Evolutionary conservation across 2,329 filamentous ascomycete genomes (phyloP).

Genomic region (Paraconiothyrium sp.): DNA sequence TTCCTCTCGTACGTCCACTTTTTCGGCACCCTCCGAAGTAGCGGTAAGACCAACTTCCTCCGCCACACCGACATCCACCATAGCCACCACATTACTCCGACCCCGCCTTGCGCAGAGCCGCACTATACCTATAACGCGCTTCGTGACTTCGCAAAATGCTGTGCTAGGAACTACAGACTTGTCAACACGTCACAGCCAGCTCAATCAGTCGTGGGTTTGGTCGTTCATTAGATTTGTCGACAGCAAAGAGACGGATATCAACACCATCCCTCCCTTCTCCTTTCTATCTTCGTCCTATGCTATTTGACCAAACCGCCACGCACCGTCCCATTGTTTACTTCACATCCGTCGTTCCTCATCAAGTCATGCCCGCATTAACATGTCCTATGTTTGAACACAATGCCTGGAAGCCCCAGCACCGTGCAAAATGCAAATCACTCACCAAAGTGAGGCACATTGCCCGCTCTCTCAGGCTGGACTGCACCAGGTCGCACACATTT

Average conservation of each 20-base stretch:
- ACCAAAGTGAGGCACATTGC: constrained; percentile 1
- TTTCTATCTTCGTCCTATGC: background rate
- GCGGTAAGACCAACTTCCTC: constrained; percentile 22
- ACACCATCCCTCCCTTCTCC: background rate
- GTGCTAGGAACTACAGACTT: background rate
- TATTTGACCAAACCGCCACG: background rate
- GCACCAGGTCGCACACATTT: background rate
- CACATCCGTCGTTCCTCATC: background rate
- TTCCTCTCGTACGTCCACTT: background rate
- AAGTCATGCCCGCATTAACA: background rate
- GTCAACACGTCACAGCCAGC: no score
- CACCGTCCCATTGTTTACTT: background rate
- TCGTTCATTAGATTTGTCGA: background rate
- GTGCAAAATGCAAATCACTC: background rate
- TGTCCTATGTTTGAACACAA: background rate
- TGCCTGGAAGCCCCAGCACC: background rate
- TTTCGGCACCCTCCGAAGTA: constrained; percentile 30
- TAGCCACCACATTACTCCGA: constrained; percentile 29
- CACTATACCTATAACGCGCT: constrained; percentile 1
- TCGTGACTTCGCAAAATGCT: background rate
- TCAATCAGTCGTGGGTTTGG: background rate
- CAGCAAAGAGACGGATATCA: background rate
- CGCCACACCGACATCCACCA: constrained; percentile 12
- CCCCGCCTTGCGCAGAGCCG: constrained; percentile 23
- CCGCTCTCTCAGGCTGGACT: background rate